Evolutionary conservation across 768 basidiomycete species (phyloP), one percentile per base, ranked within the genome.

Genomic region (Calocybe cyanea): DNA sequence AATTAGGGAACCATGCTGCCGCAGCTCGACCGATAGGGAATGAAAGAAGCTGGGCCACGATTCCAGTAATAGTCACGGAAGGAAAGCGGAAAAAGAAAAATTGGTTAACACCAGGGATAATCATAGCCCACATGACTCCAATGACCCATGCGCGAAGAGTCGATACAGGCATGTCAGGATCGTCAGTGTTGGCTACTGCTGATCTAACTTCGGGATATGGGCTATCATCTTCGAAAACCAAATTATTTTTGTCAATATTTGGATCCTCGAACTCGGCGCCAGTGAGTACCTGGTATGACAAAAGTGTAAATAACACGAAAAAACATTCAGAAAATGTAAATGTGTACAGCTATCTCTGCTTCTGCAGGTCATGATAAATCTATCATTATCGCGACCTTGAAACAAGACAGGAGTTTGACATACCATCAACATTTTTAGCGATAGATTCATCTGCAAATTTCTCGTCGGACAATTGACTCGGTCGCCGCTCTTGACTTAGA

Each of bases 171-270:
- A 83, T 80, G 20, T 66, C 63, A 9, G 76, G 73, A 54, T 83
- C 81, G 56, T 85, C 82, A 18, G 72, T 76, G 57, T 83, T 83
- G 31, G 80, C 73, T n/a, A 83, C 81, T 39, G 77, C 76, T 43
- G 77, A 77, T 34, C 85, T 77, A 23, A 88, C 87, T 59, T 90
- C 85, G 0, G 88, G 77, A 51, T 87, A 88, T 21, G 86, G 85
- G 31, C 84, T 87, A 54, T 91, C 88, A 52, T 83, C 78, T 41
- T 80, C 78, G 36, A 69, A 65, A 8, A 53, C 59, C 23, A 66
- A 49, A 41, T 63, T 50, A 2, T 69, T 67, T 55, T 65, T 72
- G 60, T 74, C 70, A 42, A 75, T 48, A 46, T 74, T 72, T 15
- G 70, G 72, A 53, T 73, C 72, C 43, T 74, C 70, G 44, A 72